Evolutionary conservation across 1,284 basidiomycete genomes (phyloP).

Genomic region (Melampsora occidentalis): DNA sequence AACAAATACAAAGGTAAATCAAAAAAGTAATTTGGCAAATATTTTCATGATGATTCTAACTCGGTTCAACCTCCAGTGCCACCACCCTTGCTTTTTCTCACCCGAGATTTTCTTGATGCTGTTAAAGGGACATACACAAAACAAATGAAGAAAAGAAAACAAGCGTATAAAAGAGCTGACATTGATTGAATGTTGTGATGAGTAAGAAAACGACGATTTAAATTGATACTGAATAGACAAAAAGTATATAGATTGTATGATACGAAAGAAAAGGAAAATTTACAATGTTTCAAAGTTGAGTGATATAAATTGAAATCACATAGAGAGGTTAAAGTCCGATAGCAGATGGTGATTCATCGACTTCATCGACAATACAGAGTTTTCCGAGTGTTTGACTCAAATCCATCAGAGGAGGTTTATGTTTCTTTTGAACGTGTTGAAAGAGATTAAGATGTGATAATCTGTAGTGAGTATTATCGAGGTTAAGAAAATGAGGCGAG

Average conservation of each 20-base stretch:
- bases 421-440: neutral
- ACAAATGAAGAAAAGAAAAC: neutral
- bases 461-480: neutral
- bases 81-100: too few species aligned
- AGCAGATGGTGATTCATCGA: conserved; percentile 1
- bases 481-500: neutral
- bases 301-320: neutral
- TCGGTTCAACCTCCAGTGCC: too few species aligned
- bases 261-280: neutral
- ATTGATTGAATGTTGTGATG: neutral
- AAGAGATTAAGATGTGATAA: neutral
- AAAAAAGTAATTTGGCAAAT: too few species aligned
- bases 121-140: too few species aligned
- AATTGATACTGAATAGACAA: neutral
- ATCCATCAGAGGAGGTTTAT: neutral
- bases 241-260: neutral
- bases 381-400: neutral
- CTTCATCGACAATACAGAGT: neutral
- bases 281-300: neutral
- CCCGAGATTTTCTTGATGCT: too few species aligned
- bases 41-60: too few species aligned
- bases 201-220: neutral
- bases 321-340: neutral
- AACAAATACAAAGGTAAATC: too few species aligned
- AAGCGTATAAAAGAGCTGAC: neutral